These are phyloP conservation scores for Pseudonitzschia pungens DNA, from an alignment of 108 stramenopile species.

Conservation along the genomic window DNA sequence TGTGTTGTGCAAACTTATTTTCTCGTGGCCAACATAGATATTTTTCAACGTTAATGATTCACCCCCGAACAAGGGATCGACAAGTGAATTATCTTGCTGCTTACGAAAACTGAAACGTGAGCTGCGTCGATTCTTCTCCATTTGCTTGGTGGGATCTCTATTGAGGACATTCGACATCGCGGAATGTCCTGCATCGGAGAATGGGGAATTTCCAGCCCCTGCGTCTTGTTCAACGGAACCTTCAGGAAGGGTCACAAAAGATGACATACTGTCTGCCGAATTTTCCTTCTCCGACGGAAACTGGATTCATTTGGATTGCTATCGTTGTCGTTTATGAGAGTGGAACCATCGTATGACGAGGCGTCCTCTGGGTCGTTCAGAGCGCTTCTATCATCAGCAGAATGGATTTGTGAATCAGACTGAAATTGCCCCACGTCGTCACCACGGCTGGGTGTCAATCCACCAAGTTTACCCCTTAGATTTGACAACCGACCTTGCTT, in stretches of 20 bases:
- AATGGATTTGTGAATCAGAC: neutral
- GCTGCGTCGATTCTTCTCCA: neutral
- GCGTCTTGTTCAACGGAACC: neutral
- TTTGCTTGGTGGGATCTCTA: neutral
- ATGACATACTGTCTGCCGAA: too few species aligned
- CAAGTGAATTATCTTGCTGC: neutral
- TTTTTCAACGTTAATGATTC: conserved; percentile 17
- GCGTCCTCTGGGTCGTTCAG: neutral
- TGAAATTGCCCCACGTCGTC: neutral
- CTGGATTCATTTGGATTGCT: too few species aligned
- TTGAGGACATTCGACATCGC: neutral
- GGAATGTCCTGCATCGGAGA: neutral
- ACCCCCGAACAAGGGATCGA: conserved; percentile 16
- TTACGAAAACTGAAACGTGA: conserved; percentile 31
- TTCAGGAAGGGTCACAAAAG: too few species aligned
- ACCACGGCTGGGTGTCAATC: neutral
- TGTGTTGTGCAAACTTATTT: neutral
- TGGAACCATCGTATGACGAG: neutral
- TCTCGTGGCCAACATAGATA: conserved; percentile 10
- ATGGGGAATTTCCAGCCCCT: neutral
- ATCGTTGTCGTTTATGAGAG: neutral
- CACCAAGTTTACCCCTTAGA: conserved; percentile 10
- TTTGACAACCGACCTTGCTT: neutral
- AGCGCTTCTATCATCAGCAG: neutral
- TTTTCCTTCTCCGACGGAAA: too few species aligned